Evolutionary conservation across 2,329 filamentous ascomycete genomes (phyloP).

Genomic region (Microcera coccophila): DNA sequence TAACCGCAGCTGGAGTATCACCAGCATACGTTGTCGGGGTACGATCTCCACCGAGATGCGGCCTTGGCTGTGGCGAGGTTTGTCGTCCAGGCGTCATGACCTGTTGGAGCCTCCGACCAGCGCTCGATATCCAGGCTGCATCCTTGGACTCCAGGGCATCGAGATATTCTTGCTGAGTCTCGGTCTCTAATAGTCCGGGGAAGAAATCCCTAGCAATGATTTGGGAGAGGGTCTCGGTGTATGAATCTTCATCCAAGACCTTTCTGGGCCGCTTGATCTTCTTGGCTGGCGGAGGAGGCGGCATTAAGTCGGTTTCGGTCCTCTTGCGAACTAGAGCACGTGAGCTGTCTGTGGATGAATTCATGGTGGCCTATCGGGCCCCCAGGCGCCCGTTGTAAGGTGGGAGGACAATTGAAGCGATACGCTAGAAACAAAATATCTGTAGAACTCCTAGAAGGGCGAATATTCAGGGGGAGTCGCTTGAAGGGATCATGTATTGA

Average conservation of each 20-base stretch:
- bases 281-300: constrained; percentile 78
- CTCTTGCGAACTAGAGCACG: constrained; percentile 65
- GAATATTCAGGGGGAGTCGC: too few relatives aligned
- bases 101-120: constrained; percentile 65
- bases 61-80: constrained; percentile 16
- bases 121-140: constrained; percentile 78
- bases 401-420: too few relatives aligned
- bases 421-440: too few relatives aligned
- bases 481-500: too few relatives aligned
- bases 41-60: constrained; percentile 33
- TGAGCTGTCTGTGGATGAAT: constrained; percentile 36
- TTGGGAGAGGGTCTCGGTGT: constrained; percentile 83
- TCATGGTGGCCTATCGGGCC: constrained; percentile 39
- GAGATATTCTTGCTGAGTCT: constrained; percentile 87
- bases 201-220: constrained; percentile 98
- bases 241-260: constrained; percentile 89
- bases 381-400: too few relatives aligned
- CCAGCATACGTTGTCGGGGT: constrained; percentile 67
- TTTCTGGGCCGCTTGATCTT: constrained; percentile 86
- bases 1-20: constrained; percentile 67
- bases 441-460: too few relatives aligned
- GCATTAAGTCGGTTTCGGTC: constrained; percentile 70
- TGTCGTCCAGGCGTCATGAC: constrained; percentile 75
- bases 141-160: constrained; percentile 86
- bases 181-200: constrained; percentile 79